These are phyloP conservation scores for Erigeron canadensis DNA, from an alignment of 129 eudicot genomes.

Conservation along the genomic window DNA sequence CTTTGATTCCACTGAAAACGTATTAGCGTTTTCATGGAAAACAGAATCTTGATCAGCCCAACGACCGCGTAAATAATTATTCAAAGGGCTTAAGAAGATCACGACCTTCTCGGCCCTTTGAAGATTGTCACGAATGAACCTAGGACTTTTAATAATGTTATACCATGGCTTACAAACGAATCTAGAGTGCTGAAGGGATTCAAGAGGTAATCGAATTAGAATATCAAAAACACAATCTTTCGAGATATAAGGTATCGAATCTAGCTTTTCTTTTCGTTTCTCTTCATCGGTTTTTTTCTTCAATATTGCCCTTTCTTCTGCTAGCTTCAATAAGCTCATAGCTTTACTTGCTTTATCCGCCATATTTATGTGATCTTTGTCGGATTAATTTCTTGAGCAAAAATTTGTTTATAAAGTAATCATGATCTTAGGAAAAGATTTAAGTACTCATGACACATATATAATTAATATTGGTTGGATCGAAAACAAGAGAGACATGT, in stretches of 20 bases:
- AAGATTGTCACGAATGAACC: slow-evolving; percentile 40
- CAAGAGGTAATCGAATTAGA: slow-evolving; percentile 55
- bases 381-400: no score
- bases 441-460: no score
- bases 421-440: no score
- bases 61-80: background rate
- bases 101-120: slow-evolving; percentile 39
- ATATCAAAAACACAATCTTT: slow-evolving; percentile 49
- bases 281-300: slow-evolving; percentile 41
- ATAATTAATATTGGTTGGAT: no score
- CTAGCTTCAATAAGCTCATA: slow-evolving; percentile 44
- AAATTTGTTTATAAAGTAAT: no score
- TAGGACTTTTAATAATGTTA: slow-evolving; percentile 37
- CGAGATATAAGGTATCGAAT: slow-evolving; percentile 42
- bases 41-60: slow-evolving; percentile 10
- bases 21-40: slow-evolving; percentile 20
- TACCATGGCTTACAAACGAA: slow-evolving; percentile 64
- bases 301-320: slow-evolving; percentile 37
- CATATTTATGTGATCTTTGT: slow-evolving; percentile 22
- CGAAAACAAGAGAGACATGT: no score
- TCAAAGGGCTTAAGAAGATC: slow-evolving; percentile 32
- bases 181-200: slow-evolving; percentile 39
- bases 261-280: slow-evolving; percentile 29
- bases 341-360: slow-evolving; percentile 32
- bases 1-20: slow-evolving; percentile 46